Evolutionary conservation across 768 basidiomycete genomes (phyloP).

Genomic region (Lactifluus pinguis): DNA sequence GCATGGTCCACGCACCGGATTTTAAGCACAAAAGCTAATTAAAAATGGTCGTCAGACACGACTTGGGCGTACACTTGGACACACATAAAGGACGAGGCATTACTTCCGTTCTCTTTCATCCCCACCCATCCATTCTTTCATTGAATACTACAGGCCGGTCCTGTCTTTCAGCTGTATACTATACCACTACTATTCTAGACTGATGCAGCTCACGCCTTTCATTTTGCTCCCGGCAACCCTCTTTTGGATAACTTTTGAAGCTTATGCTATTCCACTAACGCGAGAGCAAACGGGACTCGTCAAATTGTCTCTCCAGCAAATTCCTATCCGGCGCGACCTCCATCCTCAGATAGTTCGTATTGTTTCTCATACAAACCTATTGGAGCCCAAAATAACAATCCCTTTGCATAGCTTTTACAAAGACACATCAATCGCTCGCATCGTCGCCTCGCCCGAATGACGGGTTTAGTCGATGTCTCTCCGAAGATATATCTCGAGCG

Average conservation of each 20-base stretch:
- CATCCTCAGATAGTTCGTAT: constrained; percentile 37
- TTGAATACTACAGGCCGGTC: constrained; percentile 5
- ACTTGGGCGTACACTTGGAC: background rate
- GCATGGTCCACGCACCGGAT: no score
- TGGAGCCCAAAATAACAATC: background rate
- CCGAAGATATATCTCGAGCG: constrained; percentile 37
- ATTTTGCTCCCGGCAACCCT: constrained; percentile 45
- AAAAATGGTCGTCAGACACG: background rate
- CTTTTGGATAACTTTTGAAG: constrained; percentile 32
- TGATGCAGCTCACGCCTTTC: constrained; percentile 51
- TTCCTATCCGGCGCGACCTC: constrained; percentile 25
- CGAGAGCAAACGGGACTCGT: constrained; percentile 27
- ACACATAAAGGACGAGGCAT: background rate
- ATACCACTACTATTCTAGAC: constrained; percentile 74
- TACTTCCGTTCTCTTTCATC: background rate
- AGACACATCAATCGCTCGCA: constrained; percentile 61
- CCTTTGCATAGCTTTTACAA: constrained; percentile 45
- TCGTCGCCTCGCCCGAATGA: constrained; percentile 61
- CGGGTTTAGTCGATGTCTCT: constrained; percentile 44
- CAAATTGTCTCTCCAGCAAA: constrained; percentile 35
- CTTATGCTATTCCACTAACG: constrained; percentile 36
- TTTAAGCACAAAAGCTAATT: background rate
- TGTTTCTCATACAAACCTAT: no score
- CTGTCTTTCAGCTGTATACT: constrained; percentile 14
- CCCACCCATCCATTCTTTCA: background rate